Percentiles rank a stretch among this genome's conserved stretches.
These are phyloP conservation scores for Boletellus deceptivus DNA, from an alignment of 1,284 basidiomycete genomes.

Conservation along the genomic window DNA sequence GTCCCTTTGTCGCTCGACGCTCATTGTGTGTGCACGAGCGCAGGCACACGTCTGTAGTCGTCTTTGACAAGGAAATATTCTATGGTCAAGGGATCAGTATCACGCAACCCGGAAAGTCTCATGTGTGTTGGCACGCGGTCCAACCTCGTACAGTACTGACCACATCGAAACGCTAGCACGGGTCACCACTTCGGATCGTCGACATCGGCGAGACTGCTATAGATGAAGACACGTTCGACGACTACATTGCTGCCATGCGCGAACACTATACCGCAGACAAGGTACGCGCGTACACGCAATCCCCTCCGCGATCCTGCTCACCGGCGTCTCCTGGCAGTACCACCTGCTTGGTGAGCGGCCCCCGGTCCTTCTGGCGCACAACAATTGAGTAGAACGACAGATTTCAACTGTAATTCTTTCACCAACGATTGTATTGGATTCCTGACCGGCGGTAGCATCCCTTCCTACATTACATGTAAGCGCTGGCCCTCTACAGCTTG, in stretches of 20 bases:
- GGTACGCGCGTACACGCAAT: constrained; percentile 40
- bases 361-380: not conserved
- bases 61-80: constrained; percentile 81
- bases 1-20: not conserved
- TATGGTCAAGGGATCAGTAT: constrained; percentile 84
- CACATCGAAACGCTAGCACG: constrained; percentile 52
- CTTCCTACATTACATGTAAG: constrained; percentile 72
- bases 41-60: constrained; percentile 90
- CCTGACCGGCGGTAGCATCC: constrained; percentile 77
- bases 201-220: constrained; percentile 83
- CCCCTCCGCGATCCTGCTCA: not conserved
- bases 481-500: not conserved
- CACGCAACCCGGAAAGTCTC: constrained; percentile 70
- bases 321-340: constrained; percentile 50
- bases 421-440: constrained; percentile 86
- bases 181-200: constrained; percentile 69
- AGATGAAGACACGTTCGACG: constrained; percentile 81
- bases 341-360: constrained; percentile 73
- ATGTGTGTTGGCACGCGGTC: constrained; percentile 50
- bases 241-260: constrained; percentile 74
- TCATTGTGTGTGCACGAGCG: constrained; percentile 15
- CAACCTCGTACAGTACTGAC: not conserved
- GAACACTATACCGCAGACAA: constrained; percentile 85
- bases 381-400: constrained; percentile 34
- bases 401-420: constrained; percentile 90